Percentiles rank a stretch among this genome's conserved stretches.
These are phyloP conservation scores for Prillingera fragicola DNA, from an alignment of 1,284 basidiomycete species.

Conservation along the genomic window DNA sequence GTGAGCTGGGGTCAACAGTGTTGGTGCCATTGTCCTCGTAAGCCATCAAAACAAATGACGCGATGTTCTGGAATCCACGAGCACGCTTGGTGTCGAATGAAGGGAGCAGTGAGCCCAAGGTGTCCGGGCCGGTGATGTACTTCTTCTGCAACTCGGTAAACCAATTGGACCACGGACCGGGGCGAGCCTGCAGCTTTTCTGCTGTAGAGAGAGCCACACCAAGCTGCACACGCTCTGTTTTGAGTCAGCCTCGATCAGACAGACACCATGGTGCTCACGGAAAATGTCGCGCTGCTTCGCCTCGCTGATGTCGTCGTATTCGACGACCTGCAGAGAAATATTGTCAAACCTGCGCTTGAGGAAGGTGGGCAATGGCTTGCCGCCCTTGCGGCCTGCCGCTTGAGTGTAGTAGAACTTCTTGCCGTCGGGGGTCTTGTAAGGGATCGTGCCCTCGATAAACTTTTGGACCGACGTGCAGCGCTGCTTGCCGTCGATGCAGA, in stretches of 20 bases:
- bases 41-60: constrained; percentile 22
- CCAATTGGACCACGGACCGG: constrained; percentile 33
- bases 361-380: constrained; percentile 21
- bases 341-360: constrained; percentile 35
- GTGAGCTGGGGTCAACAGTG: constrained; percentile 6
- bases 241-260: constrained; percentile 1
- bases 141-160: constrained; percentile 29
- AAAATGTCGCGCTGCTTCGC: constrained; percentile 44
- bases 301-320: constrained; percentile 32
- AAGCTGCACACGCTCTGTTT: constrained; percentile 43
- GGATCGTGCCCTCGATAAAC: constrained; percentile 42
- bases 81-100: constrained; percentile 24
- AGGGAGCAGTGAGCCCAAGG: constrained; percentile 10
- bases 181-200: constrained; percentile 41
- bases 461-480: constrained; percentile 36
- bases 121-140: constrained; percentile 23
- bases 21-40: constrained; percentile 1
- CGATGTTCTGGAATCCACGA: constrained; percentile 29
- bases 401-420: constrained; percentile 34
- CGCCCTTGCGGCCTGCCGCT: constrained; percentile 3
- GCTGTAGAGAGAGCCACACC: constrained; percentile 41
- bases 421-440: constrained; percentile 27
- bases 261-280: constrained; percentile 26
- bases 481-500: constrained; percentile 47
- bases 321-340: constrained; percentile 30